Conservation (phyloP, 2,329 filamentous ascomycete genomes). For the Phialophora verrucosa region DNA sequence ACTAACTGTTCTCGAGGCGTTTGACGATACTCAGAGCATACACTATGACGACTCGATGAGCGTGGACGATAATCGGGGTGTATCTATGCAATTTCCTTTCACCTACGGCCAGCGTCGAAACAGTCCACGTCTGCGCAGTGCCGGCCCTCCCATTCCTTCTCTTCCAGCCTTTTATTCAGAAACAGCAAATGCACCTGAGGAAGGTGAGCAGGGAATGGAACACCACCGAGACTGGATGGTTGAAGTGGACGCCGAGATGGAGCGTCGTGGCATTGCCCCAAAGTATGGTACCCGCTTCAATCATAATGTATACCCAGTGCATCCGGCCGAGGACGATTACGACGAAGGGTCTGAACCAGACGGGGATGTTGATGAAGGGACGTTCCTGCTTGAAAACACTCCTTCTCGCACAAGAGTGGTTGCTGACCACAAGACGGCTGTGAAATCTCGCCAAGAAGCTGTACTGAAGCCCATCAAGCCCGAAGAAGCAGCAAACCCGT, state of each 20-base stretch:
- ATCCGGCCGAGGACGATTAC: conserved; percentile 3
- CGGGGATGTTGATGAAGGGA: conserved; percentile 22
- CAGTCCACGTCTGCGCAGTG: conserved; percentile 6
- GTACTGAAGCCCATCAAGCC: not conserved
- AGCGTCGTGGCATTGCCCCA: conserved; percentile 19
- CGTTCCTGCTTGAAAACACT: conserved; percentile 21
- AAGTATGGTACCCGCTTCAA: conserved; percentile 15
- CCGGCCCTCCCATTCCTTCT: not conserved
- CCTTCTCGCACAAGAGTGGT: conserved; percentile 28
- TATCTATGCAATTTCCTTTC: conserved; percentile 1
- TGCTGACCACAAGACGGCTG: not conserved
- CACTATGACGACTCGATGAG: conserved; percentile 34
- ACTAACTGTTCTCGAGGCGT: conserved; percentile 21
- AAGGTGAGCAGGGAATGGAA: not conserved
- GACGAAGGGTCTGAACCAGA: conserved; percentile 30
- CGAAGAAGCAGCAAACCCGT: conserved; percentile 11
- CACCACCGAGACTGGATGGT: conserved; percentile 17
- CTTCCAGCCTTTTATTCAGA: not conserved
- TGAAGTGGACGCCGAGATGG: conserved; percentile 26
- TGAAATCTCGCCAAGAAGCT: conserved; percentile 1
- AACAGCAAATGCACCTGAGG: not conserved
- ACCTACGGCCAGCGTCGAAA: not conserved
- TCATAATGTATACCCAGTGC: not conserved
- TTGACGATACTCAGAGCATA: conserved; percentile 37
- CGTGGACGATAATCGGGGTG: conserved; percentile 20